Base-by-base conservation (phyloP, 768 basidiomycete genomes). In the Phlebiopsis gigantea region DNA sequence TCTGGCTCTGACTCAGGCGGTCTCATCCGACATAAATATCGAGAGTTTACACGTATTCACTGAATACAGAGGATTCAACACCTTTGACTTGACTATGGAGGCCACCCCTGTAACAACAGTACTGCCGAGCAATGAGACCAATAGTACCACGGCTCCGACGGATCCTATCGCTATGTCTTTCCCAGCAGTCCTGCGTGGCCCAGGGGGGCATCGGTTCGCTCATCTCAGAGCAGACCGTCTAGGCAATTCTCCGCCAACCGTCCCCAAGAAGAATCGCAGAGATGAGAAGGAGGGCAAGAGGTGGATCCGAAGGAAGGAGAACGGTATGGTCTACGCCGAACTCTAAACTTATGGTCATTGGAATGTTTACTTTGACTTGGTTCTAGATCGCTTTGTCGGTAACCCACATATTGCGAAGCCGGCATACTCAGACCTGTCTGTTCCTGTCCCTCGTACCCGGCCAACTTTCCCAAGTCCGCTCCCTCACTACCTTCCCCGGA, bases 401-500 rank as follows among this genome's bases (percentile, higher is more conserved):
- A 92, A 93, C 64, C 83, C 83, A 1, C 86, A 92, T 66, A 77
- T 92, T 58, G 75, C 84, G 0, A 67, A 69, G n/a, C 88, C 90
- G 1, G 75, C 80, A 14, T 77, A 68, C 70, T 69, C 64, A 44
- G 90, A 93, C 70, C 78, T 80, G 60, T 62, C 65, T 5, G 62
- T 81, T 4, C 74, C 74, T 1, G 59, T 69, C 3, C 80, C 84
- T 3, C 67, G 67, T 26, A 69, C 73, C 0, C 72, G 71, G 2
- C 31, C 83, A 9, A 91, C 90, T 0, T 93, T 92, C 64, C 90
- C 90, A 1, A 78, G 81, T 58, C 91, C 91, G 0, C 74, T 92
- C 0, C 90, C 91, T 0, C 46, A 77, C 1, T 90, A 82, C 64
- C 79, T 93, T 5, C 78, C 83, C 5, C 85, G 90, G 43, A 82